phyloP scores from a whole-genome alignment of 176 grass and related monocot genomes.

The Rhynchospora tenuis region DNA sequence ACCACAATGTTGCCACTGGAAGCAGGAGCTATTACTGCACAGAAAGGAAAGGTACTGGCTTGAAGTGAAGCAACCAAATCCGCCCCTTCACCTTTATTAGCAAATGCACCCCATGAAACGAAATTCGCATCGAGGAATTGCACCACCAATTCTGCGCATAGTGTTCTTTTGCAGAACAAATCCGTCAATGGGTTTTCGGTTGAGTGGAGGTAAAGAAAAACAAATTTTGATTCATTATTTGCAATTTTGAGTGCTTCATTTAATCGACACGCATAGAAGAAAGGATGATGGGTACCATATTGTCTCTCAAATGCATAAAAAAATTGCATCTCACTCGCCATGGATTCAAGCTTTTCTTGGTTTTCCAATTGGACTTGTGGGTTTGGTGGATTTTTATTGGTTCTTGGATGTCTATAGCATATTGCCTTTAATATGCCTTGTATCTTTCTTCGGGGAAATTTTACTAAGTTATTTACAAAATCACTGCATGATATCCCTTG shows the following conservation, averaged over 20 bases:
- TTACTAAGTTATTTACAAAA: conserved; percentile 35
- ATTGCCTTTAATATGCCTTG: conserved; percentile 44
- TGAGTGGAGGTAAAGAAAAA: conserved; percentile 63
- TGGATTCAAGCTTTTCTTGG: not conserved
- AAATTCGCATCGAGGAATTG: conserved; percentile 76
- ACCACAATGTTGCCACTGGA: conserved; percentile 41
- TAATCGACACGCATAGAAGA: conserved; percentile 64
- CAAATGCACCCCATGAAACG: conserved; percentile 50
- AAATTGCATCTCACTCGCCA: conserved; percentile 54
- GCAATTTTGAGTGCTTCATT: conserved; percentile 46
- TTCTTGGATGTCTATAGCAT: conserved; percentile 27
- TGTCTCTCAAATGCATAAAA: conserved; percentile 46
- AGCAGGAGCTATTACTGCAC: conserved; percentile 44
- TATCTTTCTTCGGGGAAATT: conserved; percentile 33
- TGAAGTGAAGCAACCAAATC: conserved; percentile 43
- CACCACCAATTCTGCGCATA: conserved; percentile 57
- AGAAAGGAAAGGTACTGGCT: conserved; percentile 55
- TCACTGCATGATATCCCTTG: conserved; percentile 30
- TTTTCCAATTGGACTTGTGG: conserved; percentile 14
- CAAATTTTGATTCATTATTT: conserved; percentile 43
- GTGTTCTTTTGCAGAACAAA: conserved; percentile 49
- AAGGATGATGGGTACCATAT: conserved; percentile 49
- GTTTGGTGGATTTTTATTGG: not conserved
- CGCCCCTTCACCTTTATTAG: conserved; percentile 22
- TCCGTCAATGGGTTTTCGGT: conserved; percentile 33